phyloP scores from a whole-genome alignment of 805 yeast species.

The Wickerhamomyces chaumierensis region DNA sequence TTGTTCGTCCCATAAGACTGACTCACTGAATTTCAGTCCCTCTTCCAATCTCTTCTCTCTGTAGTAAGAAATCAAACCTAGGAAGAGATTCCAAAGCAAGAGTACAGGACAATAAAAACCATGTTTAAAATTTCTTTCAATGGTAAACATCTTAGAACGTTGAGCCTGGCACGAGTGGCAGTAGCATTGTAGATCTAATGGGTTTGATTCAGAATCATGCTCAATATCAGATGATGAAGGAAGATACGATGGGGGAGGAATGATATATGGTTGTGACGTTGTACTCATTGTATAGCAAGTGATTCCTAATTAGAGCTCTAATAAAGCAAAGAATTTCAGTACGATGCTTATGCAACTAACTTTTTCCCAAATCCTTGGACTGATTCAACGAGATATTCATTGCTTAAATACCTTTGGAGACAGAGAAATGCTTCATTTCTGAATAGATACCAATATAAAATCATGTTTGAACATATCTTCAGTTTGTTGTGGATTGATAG shows the following conservation, averaged over 20 bases:
- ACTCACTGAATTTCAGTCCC: background rate
- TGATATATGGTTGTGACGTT: too few species aligned
- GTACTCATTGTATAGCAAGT: too few species aligned
- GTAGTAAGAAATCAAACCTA: background rate
- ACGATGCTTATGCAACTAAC: too few species aligned
- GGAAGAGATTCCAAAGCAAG: background rate
- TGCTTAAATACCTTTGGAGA: too few species aligned
- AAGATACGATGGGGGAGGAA: background rate
- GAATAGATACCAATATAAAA: too few species aligned
- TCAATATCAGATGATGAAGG: background rate
- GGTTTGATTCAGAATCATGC: background rate
- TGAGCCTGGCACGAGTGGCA: background rate
- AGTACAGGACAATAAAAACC: background rate
- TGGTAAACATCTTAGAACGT: background rate
- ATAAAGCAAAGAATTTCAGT: too few species aligned
- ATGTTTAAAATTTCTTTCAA: background rate
- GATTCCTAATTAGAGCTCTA: too few species aligned
- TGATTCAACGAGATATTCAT: too few species aligned
- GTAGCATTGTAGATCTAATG: background rate
- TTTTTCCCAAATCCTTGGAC: too few species aligned
- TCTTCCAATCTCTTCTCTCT: background rate
- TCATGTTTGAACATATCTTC: too few species aligned
- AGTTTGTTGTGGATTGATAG: too few species aligned
- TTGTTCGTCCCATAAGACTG: background rate
- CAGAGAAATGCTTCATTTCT: too few species aligned